These are phyloP conservation scores for Diutina scorzettiae DNA, from an alignment of 1,139 yeast genomes.

Conservation along the genomic window DNA sequence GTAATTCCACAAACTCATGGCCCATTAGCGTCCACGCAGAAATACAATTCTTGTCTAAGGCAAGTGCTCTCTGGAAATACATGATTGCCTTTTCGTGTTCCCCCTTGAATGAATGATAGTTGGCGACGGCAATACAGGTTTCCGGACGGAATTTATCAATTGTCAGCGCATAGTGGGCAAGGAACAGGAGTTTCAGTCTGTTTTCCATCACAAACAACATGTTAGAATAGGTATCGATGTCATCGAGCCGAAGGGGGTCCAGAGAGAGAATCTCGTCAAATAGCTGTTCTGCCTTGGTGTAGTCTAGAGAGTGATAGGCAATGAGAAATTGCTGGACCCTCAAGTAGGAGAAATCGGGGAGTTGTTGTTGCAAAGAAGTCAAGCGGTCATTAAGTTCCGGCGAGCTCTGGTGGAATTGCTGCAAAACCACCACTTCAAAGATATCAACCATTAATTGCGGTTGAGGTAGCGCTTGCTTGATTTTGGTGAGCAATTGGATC, in stretches of 20 bases:
- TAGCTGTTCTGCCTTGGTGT: conserved; percentile 62
- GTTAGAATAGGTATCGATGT: conserved; percentile 84
- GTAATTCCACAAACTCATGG: conserved; percentile 92
- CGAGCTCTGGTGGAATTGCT: conserved; percentile 69
- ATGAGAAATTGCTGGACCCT: conserved; percentile 73
- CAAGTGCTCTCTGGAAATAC: conserved; percentile 83
- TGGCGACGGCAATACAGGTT: conserved; percentile 89
- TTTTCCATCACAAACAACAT: conserved; percentile 92
- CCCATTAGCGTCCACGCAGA: conserved; percentile 99
- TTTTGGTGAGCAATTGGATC: conserved; percentile 27
- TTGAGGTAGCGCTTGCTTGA: conserved; percentile 17
- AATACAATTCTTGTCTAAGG: conserved; percentile 66
- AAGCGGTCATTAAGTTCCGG: conserved; percentile 38
- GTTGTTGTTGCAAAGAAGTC: conserved; percentile 31
- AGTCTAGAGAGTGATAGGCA: conserved; percentile 71
- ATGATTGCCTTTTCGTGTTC: conserved; percentile 93
- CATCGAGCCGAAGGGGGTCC: conserved; percentile 89
- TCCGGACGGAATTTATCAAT: conserved; percentile 88
- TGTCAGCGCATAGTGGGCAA: conserved; percentile 77
- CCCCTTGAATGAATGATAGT: conserved; percentile 81
- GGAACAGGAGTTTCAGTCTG: conserved; percentile 65
- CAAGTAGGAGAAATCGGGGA: conserved; percentile 66
- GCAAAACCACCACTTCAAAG: conserved; percentile 59
- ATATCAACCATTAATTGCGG: conserved; percentile 47
- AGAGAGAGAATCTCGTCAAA: conserved; percentile 62